phyloP scores from a whole-genome alignment of 495 filamentous ascomycete genomes.

The Neurospora sp. region DNA sequence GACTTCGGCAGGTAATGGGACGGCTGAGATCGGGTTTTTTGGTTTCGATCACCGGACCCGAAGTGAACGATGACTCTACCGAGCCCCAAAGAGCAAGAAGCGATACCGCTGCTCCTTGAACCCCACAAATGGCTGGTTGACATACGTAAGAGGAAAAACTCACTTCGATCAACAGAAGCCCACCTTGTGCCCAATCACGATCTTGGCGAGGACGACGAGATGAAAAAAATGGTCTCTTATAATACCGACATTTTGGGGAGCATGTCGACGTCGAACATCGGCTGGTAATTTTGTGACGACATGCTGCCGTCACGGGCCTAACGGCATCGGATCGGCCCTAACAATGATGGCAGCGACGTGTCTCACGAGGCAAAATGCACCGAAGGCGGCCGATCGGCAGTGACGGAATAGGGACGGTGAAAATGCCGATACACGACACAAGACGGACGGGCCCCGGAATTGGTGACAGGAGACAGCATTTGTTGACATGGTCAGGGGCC shows the following conservation, averaged over 20 bases:
- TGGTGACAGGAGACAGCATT: neutral
- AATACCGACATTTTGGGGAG: neutral
- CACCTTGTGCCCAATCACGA: neutral
- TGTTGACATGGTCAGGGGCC: neutral
- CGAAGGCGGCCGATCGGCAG: neutral
- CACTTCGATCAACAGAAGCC: neutral
- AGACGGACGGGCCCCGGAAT: neutral
- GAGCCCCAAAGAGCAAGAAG: neutral
- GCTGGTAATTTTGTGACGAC: neutral
- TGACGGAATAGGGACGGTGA: neutral
- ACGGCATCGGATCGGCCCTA: neutral
- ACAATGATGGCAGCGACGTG: neutral
- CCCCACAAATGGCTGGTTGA: neutral
- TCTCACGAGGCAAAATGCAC: neutral
- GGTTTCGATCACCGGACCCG: neutral
- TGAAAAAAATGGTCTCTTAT: neutral
- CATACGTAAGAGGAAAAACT: neutral
- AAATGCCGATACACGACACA: neutral
- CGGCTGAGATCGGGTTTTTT: neutral
- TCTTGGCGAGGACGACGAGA: neutral
- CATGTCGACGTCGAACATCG: neutral
- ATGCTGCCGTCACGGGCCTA: neutral
- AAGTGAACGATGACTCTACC: neutral
- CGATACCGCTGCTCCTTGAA: neutral
- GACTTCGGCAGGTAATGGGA: neutral